Base-by-base conservation (phyloP, 2,329 filamentous ascomycete genomes). In the Pestalotiopsis sp. region DNA sequence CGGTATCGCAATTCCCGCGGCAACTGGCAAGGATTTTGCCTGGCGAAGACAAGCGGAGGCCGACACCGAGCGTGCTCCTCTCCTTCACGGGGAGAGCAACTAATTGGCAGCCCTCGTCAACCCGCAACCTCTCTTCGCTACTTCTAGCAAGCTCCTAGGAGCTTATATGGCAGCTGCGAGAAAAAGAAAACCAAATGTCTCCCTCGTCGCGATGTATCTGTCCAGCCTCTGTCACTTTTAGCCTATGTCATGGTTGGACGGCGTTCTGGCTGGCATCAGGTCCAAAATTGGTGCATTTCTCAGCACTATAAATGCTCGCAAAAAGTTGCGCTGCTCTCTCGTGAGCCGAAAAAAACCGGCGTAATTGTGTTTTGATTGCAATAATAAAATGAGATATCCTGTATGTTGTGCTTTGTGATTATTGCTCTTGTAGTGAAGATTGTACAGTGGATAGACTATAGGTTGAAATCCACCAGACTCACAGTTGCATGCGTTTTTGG, bases 1-100 rank as follows among this genome's bases (percentile, higher is more conserved):
- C 2, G 79, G 86, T 17, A 83, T 94, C 65, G 91, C 88, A 2
- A 79, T 92, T 40, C 91, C 91, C 0, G 86, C 86, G 24, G 84
- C 89, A 75, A 84, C 88, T 13, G 90, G 90, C 68, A 83, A 84
- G 66, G 86, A 89, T 60, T 74, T 84, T 70, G 81, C 80, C 62
- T 87, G 87, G 79, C 83, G 77, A 66, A 75, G 81, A 69, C 80
- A 80, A 64, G 76, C 78, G 56, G 73, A 77, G 55, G 75, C 81
- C 30, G 87, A 89, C 71, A 77, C 83, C 57, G 87, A 91, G 81
- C 86, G 87, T 70, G 88, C 88, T 61, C 89, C 89, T 70, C 85
- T 91, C 24, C 82, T 91, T 69, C 58, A 39, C 58, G 58, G 35
- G 30, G 81, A 81, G 20, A 86, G 89, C 58, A 78, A 81, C 73